Evolutionary conservation across 164 flowering plant species (phyloP).

Genomic region (Cinnamomum micranthum): DNA sequence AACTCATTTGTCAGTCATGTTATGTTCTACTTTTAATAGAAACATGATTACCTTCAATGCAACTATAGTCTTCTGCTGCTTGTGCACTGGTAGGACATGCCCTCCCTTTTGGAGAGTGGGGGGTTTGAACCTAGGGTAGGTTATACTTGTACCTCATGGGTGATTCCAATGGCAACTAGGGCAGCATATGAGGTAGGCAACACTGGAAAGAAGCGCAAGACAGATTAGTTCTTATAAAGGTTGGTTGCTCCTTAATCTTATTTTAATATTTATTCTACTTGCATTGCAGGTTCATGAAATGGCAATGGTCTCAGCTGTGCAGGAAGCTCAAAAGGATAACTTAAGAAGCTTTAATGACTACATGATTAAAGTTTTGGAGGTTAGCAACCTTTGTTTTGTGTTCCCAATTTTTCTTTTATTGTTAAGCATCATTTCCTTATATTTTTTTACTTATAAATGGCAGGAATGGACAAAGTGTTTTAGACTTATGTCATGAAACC

Average conservation of each 20-base stretch:
- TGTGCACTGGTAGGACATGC: too few species aligned
- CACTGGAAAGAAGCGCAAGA: not conserved
- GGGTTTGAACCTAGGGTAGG: too few species aligned
- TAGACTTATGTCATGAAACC: too few species aligned
- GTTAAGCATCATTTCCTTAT: not conserved
- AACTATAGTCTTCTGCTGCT: too few species aligned
- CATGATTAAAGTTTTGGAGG: slow-evolving; percentile 93
- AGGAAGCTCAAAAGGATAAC: slow-evolving; percentile 97
- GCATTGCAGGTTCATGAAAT: slow-evolving; percentile 83
- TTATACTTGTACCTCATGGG: too few species aligned
- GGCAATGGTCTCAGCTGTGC: slow-evolving; percentile 94
- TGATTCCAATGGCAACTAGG: too few species aligned
- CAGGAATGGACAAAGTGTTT: not conserved
- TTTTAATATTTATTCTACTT: not conserved
- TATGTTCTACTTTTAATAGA: not conserved
- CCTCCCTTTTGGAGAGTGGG: too few species aligned
- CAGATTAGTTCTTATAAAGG: too few species aligned
- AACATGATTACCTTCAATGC: not conserved
- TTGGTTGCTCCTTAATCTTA: not conserved
- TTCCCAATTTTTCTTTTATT: not conserved
- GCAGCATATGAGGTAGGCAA: not conserved
- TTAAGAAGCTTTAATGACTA: slow-evolving; percentile 82
- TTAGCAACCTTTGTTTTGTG: slow-evolving; percentile 15
- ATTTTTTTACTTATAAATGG: too few species aligned
- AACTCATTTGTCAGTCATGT: not conserved